Evolutionary conservation across 371 early-diverging fungal species (phyloP), one percentile per base, ranked within the genome.

Genomic region (Encephalitozoon hellem): DNA sequence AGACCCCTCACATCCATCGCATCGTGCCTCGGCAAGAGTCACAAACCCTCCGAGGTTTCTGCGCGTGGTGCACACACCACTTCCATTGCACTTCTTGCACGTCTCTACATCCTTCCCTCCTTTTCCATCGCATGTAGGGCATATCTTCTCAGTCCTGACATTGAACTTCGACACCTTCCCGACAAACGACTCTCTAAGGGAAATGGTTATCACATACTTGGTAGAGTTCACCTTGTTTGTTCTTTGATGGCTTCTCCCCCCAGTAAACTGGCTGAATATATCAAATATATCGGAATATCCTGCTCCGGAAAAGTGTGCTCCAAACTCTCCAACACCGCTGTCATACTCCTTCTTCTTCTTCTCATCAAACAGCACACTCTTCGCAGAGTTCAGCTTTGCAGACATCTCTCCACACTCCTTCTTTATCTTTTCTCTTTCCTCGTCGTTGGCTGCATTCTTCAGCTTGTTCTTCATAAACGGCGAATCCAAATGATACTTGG

Each of bases 271-370:
- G 18, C 67, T 47, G 64, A 85, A 83, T 39, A 83, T 73, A 64
- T 82, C 81, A 49, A 79, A 84, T 11, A 84, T 69, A 18, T 71
- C 82, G 41, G 65, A 67, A 32, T 76, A 73, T 0, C 71, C 74
- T 11, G 68, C 67, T 34, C 34, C 59, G 34, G 59, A 59, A 15
- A 68, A 52, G 9, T 42, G 30, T 9, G 51, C 59, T 39, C 63
- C 64, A 43, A 45, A 66, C 12, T 74, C 72, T 9, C 74, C 78
- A 41, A 71, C 69, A 5, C 85, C 85, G 30, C 51, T 47, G 64
- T 85, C 85, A 51, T 85, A 85, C 49, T 65, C 30, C 32, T 71
- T 34, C 55, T 76, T 83, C 65, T 82, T 85, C 59, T 82, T 68
- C 43, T 74, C 77, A 34, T 80, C 74, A 34, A 53, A 68, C 21